A percentile compares a stretch with the other conserved stretches of the same genome.
These are phyloP conservation scores for Tylopilus sp. DNA, from an alignment of 1,284 basidiomycete genomes.

Conservation along the genomic window DNA sequence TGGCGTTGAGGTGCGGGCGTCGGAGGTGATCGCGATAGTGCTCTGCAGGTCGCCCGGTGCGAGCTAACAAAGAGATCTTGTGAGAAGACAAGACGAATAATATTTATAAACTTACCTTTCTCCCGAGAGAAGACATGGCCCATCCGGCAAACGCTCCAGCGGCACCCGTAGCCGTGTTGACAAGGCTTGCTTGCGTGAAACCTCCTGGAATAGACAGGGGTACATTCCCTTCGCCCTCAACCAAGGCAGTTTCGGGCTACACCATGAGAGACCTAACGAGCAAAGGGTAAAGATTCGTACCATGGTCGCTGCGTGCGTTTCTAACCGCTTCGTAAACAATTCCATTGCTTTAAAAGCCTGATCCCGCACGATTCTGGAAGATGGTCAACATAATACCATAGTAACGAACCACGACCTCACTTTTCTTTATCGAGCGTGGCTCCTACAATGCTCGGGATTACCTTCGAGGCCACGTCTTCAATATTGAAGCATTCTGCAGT, in stretches of 20 bases:
- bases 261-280: neutral
- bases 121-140: constrained; percentile 86
- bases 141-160: constrained; percentile 88
- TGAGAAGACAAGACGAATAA: neutral
- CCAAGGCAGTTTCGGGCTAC: constrained; percentile 64
- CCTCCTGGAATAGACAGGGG: constrained; percentile 35
- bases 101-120: constrained; percentile 46
- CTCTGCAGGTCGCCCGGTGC: constrained; percentile 68
- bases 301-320: constrained; percentile 74
- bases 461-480: constrained; percentile 85
- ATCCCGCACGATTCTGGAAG: constrained; percentile 74
- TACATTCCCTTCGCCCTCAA: constrained; percentile 38
- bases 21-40: constrained; percentile 44
- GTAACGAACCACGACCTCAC: constrained; percentile 36
- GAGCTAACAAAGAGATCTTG: constrained; percentile 41
- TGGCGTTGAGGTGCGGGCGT: constrained; percentile 39
- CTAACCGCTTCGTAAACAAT: constrained; percentile 80
- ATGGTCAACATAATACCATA: constrained; percentile 5
- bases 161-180: constrained; percentile 82
- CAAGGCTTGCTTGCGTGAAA: constrained; percentile 53
- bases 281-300: constrained; percentile 38
- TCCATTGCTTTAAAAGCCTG: constrained; percentile 91
- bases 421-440: constrained; percentile 87
- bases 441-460: constrained; percentile 79
- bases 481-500: constrained; percentile 86